phyloP scores from a whole-genome alignment of 805 yeast species.

The Torulaspora microellipsoides region DNA sequence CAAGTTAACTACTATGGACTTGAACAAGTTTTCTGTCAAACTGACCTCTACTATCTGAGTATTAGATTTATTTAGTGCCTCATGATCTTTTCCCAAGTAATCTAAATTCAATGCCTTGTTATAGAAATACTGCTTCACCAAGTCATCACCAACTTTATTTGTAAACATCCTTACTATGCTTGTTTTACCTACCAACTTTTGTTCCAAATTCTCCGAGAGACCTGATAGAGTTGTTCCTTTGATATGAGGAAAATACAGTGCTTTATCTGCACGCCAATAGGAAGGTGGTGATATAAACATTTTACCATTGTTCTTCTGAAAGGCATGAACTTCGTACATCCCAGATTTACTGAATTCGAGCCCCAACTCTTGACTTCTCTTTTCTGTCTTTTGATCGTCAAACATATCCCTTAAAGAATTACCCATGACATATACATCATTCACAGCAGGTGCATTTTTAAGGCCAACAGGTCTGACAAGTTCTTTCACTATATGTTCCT shows the following conservation, averaged over 20 bases:
- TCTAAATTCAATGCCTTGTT: constrained; percentile 29
- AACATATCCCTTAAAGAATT: constrained; percentile 45
- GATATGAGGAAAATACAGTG: constrained; percentile 81
- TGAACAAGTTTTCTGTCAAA: constrained; percentile 67
- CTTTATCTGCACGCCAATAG: constrained; percentile 64
- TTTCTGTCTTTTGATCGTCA: constrained; percentile 44
- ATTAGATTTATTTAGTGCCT: constrained; percentile 8
- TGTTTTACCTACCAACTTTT: constrained; percentile 26
- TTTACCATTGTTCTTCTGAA: constrained; percentile 76
- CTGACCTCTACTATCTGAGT: constrained; percentile 74
- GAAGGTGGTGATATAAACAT: constrained; percentile 79
- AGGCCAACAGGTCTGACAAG: constrained; percentile 48
- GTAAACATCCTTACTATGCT: constrained; percentile 31
- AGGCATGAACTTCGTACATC: constrained; percentile 59
- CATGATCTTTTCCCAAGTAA: constrained; percentile 12
- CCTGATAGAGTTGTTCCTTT: constrained; percentile 49
- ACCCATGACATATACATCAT: constrained; percentile 37
- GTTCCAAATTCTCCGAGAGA: constrained; percentile 29
- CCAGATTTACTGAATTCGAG: constrained; percentile 63
- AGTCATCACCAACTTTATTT: constrained; percentile 57
- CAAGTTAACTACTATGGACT: constrained; percentile 57
- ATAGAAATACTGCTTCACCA: constrained; percentile 57
- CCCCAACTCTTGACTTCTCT: constrained; percentile 51
- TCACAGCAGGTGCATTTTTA: constrained; percentile 33
- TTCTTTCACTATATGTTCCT: constrained; percentile 33